Percentiles rank a stretch among this genome's conserved stretches.
phyloP scores from a whole-genome alignment of 129 eudicot genomes.

The Calendula officinalis region DNA sequence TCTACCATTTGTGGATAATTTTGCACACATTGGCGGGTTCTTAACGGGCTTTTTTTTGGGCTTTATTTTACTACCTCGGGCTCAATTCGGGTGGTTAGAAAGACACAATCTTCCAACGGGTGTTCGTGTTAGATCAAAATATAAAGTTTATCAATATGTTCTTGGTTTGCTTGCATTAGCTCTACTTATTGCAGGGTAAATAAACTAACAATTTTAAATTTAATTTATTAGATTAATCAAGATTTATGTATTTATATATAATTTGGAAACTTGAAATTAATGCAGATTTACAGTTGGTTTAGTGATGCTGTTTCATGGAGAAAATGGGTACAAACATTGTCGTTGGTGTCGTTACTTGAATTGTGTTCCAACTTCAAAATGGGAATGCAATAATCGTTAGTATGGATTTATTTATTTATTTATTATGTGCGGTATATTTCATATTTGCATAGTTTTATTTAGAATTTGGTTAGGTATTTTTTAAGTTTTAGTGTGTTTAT shows the following conservation, averaged over 20 bases:
- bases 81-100: slow-evolving; percentile 76
- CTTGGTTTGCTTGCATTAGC: slow-evolving; percentile 51
- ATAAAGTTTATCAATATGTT: slow-evolving; percentile 66
- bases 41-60: slow-evolving; percentile 74
- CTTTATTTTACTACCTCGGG: slow-evolving; percentile 63
- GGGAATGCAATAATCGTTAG: slow-evolving; percentile 54
- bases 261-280: not conserved
- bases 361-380: slow-evolving; percentile 71
- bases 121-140: slow-evolving; percentile 65
- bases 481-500: not conserved
- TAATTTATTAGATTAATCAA: not conserved
- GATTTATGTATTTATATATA: not conserved
- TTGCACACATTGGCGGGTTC: slow-evolving; percentile 82
- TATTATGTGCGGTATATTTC: slow-evolving; percentile 16
- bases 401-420: slow-evolving; percentile 10
- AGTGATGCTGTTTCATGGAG: slow-evolving; percentile 82
- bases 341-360: slow-evolving; percentile 73
- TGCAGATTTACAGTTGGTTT: slow-evolving; percentile 66
- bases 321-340: slow-evolving; percentile 55
- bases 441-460: slow-evolving; percentile 19
- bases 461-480: slow-evolving; percentile 19
- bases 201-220: not conserved
- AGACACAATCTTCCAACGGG: slow-evolving; percentile 52
- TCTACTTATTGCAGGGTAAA: slow-evolving; percentile 72
- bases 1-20: slow-evolving; percentile 70